These are phyloP conservation scores for Berkeleyomyces basicola DNA, from an alignment of 2,329 filamentous ascomycete genomes.

Conservation along the genomic window DNA sequence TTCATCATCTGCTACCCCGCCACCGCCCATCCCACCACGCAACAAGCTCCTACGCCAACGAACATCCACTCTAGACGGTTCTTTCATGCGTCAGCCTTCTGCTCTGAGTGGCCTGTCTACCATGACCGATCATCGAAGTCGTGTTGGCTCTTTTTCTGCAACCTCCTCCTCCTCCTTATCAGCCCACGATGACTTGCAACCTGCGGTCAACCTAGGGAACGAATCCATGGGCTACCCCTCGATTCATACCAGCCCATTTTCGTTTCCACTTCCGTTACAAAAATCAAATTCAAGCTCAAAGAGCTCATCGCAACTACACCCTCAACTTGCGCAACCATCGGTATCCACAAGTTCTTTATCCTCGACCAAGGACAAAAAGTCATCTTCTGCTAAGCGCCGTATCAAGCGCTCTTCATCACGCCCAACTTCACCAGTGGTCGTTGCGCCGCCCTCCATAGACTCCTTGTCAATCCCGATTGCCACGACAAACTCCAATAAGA, in stretches of 20 bases:
- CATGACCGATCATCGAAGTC: constrained; percentile 38
- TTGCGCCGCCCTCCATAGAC: constrained; percentile 38
- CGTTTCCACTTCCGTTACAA: neutral
- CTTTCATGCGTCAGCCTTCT: constrained; percentile 29
- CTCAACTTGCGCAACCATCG: constrained; percentile 15
- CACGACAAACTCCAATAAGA: constrained; percentile 52
- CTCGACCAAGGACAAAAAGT: constrained; percentile 25
- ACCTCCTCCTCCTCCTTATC: constrained; percentile 33
- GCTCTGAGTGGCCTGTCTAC: constrained; percentile 20
- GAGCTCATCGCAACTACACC: neutral
- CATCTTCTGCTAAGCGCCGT: constrained; percentile 31
- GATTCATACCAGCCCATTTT: constrained; percentile 19
- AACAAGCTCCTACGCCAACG: constrained; percentile 27
- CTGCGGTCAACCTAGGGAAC: constrained; percentile 22
- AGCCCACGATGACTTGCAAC: constrained; percentile 32
- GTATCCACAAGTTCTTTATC: constrained; percentile 14
- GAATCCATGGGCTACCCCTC: constrained; percentile 29
- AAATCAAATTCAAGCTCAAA: neutral
- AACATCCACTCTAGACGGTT: constrained; percentile 41
- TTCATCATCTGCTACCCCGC: neutral
- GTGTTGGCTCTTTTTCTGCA: constrained; percentile 54
- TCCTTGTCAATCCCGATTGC: constrained; percentile 42
- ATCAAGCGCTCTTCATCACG: constrained; percentile 39
- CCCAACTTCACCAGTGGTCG: constrained; percentile 40
- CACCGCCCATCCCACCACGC: constrained; percentile 13